Evolutionary conservation across 768 basidiomycete genomes (phyloP).

Genomic region (Russula olivacea): DNA sequence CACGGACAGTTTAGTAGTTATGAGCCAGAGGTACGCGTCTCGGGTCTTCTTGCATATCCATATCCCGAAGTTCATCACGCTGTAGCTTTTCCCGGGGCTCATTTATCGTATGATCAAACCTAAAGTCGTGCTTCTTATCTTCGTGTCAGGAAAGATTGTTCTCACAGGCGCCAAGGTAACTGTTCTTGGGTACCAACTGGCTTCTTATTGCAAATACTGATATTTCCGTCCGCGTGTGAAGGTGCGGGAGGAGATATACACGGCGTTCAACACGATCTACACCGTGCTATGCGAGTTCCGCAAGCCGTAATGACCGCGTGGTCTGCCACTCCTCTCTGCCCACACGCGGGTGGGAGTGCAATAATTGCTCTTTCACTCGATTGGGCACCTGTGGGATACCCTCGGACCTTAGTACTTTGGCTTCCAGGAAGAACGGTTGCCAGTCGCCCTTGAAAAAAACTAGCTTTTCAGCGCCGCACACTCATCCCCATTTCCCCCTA

Average conservation of each 20-base stretch:
- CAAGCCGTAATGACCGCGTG: slow-evolving; percentile 52
- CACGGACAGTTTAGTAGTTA: slow-evolving; percentile 98
- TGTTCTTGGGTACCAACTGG: slow-evolving; percentile 11
- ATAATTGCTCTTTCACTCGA: neutral
- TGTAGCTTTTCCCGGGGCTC: slow-evolving; percentile 92
- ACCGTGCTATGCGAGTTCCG: slow-evolving; percentile 95
- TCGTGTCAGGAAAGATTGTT: slow-evolving; percentile 99
- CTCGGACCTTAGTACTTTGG: neutral
- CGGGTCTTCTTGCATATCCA: neutral
- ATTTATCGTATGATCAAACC: slow-evolving; percentile 99
- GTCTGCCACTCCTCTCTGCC: slow-evolving; percentile 17
- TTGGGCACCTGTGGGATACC: slow-evolving; percentile 6
- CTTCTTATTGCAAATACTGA: slow-evolving; percentile 32
- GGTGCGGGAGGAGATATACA: slow-evolving; percentile 99
- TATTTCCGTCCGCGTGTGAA: slow-evolving; percentile 39
- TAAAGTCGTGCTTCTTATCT: slow-evolving; percentile 96
- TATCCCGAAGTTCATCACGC: neutral
- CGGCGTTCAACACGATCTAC: slow-evolving; percentile 99
- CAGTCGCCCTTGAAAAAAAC: neutral
- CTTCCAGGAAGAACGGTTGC: slow-evolving; percentile 2
- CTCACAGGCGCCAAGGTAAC: slow-evolving; percentile 97
- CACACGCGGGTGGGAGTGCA: slow-evolving; percentile 7
- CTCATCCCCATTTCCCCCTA: slow-evolving; percentile 8
- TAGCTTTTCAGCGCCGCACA: slow-evolving; percentile 11
- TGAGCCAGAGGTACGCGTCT: slow-evolving; percentile 80